phyloP scores from a whole-genome alignment of 2,329 filamentous ascomycete species.

The Pestalotiopsis sp. region DNA sequence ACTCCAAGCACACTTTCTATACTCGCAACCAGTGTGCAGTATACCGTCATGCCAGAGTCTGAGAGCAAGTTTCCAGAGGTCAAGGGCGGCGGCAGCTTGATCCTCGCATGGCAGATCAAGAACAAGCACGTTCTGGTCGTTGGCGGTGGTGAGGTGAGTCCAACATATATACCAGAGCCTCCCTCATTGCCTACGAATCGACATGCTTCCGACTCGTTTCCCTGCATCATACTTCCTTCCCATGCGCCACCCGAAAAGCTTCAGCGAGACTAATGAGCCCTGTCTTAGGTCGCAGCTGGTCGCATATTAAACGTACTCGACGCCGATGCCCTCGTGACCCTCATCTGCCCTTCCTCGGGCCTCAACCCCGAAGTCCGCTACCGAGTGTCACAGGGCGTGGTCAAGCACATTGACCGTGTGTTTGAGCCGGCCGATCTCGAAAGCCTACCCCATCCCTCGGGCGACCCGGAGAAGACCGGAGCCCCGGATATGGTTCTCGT shows the following conservation, averaged over 20 bases:
- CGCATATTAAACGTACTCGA: slow-evolving; percentile 90
- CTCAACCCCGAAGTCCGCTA: slow-evolving; percentile 88
- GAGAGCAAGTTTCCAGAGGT: slow-evolving; percentile 70
- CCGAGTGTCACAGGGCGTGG: slow-evolving; percentile 74
- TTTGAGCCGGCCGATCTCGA: slow-evolving; percentile 90
- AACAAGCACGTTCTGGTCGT: slow-evolving; percentile 90
- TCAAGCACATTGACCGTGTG: slow-evolving; percentile 78
- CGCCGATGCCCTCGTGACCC: slow-evolving; percentile 86
- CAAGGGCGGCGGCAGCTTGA: slow-evolving; percentile 88
- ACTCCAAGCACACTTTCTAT: not conserved
- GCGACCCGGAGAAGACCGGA: slow-evolving; percentile 13
- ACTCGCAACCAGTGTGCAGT: slow-evolving; percentile 18
- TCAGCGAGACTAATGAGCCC: slow-evolving; percentile 14
- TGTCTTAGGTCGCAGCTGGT: slow-evolving; percentile 82
- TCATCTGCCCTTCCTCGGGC: slow-evolving; percentile 78
- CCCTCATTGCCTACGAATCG: not conserved
- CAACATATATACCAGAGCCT: not conserved
- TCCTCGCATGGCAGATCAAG: slow-evolving; percentile 93
- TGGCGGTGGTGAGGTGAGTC: slow-evolving; percentile 86
- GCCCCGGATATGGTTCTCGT: slow-evolving; percentile 81
- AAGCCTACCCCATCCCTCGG: slow-evolving; percentile 39
- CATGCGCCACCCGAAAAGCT: not conserved
- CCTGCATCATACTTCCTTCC: not conserved
- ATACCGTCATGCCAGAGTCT: not conserved
- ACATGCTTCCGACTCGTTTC: not conserved